Conservation (phyloP, 2,329 filamentous ascomycete species). For the Chrysoporthe cubensis region DNA sequence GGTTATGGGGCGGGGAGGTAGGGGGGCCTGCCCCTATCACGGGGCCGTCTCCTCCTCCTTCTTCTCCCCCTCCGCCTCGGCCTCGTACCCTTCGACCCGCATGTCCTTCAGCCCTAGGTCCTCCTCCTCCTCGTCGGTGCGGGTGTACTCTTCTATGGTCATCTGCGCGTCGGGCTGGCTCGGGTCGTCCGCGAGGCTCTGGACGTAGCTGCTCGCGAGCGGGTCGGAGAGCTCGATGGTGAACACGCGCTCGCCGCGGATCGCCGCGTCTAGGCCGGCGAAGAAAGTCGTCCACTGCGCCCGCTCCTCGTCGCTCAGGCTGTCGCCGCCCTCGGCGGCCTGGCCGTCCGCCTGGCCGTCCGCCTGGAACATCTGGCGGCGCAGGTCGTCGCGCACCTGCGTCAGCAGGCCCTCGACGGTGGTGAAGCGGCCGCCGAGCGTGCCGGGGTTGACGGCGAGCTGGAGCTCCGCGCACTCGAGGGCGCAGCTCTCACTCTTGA, state of each 20-base stretch:
- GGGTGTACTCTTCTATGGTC: constrained; percentile 77
- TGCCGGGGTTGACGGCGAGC: constrained; percentile 88
- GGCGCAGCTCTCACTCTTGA: constrained; percentile 93
- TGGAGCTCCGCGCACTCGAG: constrained; percentile 86
- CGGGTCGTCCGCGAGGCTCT: constrained; percentile 80
- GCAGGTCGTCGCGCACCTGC: constrained; percentile 88
- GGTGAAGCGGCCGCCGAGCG: constrained; percentile 93
- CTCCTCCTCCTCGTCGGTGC: constrained; percentile 91
- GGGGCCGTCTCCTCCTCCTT: constrained; percentile 34
- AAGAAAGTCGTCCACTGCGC: constrained; percentile 84
- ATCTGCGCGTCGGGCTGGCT: constrained; percentile 75
- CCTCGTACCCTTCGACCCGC: constrained; percentile 84
- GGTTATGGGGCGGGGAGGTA: no score
- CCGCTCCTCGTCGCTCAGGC: constrained; percentile 68
- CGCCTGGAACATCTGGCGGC: constrained; percentile 82
- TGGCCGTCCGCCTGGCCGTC: constrained; percentile 75
- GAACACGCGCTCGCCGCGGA: constrained; percentile 79
- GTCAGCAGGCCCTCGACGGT: constrained; percentile 93
- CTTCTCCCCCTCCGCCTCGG: constrained; percentile 36
- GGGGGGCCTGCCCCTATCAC: constrained; percentile 3
- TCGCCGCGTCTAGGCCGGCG: constrained; percentile 72
- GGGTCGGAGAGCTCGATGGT: constrained; percentile 85
- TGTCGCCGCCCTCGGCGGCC: constrained; percentile 72
- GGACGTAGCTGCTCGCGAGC: constrained; percentile 89
- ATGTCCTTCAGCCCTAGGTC: constrained; percentile 90